Conservation (phyloP, 768 basidiomycete species). For the Leucosporidium scottii region DNA sequence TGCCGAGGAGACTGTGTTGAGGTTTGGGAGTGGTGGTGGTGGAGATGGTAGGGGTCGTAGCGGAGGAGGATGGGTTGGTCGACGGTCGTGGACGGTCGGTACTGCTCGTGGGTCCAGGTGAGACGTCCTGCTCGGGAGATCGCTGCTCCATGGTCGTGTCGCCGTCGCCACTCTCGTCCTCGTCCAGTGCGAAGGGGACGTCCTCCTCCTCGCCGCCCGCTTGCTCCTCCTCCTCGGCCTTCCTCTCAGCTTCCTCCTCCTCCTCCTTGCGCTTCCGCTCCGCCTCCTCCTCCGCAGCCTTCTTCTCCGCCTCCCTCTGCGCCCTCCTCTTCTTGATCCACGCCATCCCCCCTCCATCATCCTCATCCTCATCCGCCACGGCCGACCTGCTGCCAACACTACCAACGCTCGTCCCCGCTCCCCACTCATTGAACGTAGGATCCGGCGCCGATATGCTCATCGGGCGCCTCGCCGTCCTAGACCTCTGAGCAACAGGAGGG, state of each 20-base stretch:
- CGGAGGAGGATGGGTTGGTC: background rate
- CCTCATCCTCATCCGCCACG: background rate
- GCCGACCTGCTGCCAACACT: too few relatives aligned
- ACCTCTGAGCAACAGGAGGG: slow-evolving; percentile 31
- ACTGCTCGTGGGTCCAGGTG: background rate
- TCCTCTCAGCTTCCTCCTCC: background rate
- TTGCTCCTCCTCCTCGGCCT: background rate
- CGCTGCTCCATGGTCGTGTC: background rate
- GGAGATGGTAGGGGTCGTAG: background rate
- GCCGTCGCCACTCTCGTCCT: background rate
- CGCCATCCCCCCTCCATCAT: slow-evolving; percentile 25
- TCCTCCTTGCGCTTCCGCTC: background rate
- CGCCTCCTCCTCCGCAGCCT: slow-evolving; percentile 2
- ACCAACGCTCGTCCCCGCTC: background rate
- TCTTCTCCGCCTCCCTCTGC: slow-evolving; percentile 8
- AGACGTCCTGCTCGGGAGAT: background rate
- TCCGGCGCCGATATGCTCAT: slow-evolving; percentile 20
- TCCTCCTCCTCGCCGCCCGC: background rate
- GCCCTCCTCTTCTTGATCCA: slow-evolving; percentile 17
- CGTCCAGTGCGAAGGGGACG: background rate
- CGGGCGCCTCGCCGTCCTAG: slow-evolving; percentile 4
- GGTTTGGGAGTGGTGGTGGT: background rate
- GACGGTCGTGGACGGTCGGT: too few relatives aligned
- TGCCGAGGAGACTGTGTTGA: background rate
- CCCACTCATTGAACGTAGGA: slow-evolving; percentile 23